Base-by-base conservation (phyloP, 306 rosid genomes). In the Dalbergia oliveri region DNA sequence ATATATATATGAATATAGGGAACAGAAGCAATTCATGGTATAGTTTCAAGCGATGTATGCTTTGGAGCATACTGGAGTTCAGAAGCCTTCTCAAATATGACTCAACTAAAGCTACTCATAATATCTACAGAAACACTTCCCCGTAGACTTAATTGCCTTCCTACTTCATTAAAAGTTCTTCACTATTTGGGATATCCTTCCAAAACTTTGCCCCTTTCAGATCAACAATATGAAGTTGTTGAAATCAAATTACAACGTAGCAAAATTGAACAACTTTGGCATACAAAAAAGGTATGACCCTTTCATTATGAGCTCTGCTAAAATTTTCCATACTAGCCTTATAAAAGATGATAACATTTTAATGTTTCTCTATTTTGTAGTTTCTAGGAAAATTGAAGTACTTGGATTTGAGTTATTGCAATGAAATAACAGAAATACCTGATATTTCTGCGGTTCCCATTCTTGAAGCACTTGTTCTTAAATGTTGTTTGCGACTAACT, bases 71-170 rank as follows among this genome's bases (percentile, higher is more conserved):
- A 0, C 37, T 62, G 73, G 64, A 37, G 34, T 15, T 6, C 43
- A 4, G n/a, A 59, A 41, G 68, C 58, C 12, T 74, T 74, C 41
- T 74, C 78, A 23, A 59, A 41, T 21, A 59, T 31, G 81, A 4
- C 7, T 11, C 19, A 41, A 1, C 79, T 75, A 26, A 75, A 15
- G 49, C 16, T 75, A 4, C 60, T 61, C 19, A 47, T 10, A 0
- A 14, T 5, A 2, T 26, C 3, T 26, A n/a, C n/a, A n/a, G n/a
- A n/a, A n/a, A n/a, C n/a, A n/a, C n/a, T n/a, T n/a, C n/a, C n/a
- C 0, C 31, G 31, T 26, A 2, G 1, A 3, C 60, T 57, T 5
- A 9, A 4, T 14, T 56, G 8, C 60, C 26, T 78, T 78, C 67
- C 75, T 1, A 5, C 5, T 54, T 5, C 39, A 4, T 11, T 77